phyloP scores from a whole-genome alignment of 495 filamentous ascomycete genomes.

The Aspergillus conjunctus region DNA sequence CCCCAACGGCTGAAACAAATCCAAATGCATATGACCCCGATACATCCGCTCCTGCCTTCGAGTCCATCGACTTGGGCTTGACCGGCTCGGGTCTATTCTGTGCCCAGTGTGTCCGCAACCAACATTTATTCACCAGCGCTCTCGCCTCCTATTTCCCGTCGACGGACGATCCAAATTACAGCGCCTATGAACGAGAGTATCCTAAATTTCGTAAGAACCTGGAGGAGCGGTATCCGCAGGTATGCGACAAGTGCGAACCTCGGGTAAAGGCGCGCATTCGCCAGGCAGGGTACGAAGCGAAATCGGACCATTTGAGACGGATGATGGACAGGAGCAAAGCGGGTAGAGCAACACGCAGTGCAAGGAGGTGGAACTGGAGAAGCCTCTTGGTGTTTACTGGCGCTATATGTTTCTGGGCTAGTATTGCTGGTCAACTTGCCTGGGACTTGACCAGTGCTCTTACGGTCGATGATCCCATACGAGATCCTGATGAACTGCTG shows the following conservation, averaged over 20 bases:
- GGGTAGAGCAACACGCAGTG: conserved; percentile 41
- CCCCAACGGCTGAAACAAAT: conserved; percentile 61
- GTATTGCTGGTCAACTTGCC: conserved; percentile 43
- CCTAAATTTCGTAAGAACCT: conserved; percentile 62
- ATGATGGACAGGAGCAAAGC: conserved; percentile 67
- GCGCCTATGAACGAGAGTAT: conserved; percentile 57
- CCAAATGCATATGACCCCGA: conserved; percentile 28
- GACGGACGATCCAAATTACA: conserved; percentile 63
- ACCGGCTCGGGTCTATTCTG: conserved; percentile 68
- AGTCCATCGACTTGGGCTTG: conserved; percentile 31
- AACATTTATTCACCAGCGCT: conserved; percentile 67
- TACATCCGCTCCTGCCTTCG: conserved; percentile 36
- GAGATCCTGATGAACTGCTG: conserved; percentile 18
- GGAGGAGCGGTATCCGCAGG: conserved; percentile 79
- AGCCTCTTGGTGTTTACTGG: conserved; percentile 48
- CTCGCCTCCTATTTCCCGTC: conserved; percentile 73
- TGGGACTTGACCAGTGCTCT: conserved; percentile 44
- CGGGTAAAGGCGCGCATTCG: conserved; percentile 64
- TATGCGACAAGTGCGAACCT: conserved; percentile 76
- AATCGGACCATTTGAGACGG: conserved; percentile 72
- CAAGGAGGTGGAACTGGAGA: conserved; percentile 52
- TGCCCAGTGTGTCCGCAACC: conserved; percentile 75
- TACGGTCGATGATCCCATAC: conserved; percentile 17
- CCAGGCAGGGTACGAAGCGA: conserved; percentile 72
- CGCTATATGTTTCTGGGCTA: conserved; percentile 57